Conservation (phyloP, 116 monocot genomes). For the Dioscorea cayenensis region DNA sequence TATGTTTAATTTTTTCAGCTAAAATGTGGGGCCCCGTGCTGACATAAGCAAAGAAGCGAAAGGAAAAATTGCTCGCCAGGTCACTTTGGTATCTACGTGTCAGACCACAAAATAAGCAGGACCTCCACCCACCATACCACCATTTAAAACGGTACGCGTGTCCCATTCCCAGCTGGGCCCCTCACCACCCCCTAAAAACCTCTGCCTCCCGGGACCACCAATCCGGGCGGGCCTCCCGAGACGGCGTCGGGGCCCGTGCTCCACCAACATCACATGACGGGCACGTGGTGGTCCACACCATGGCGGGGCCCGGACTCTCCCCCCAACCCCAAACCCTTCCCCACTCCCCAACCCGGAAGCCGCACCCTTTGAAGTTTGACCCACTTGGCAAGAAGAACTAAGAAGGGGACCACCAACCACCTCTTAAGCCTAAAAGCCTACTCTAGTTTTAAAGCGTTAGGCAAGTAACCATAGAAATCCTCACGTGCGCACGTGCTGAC, state of each 20-base stretch:
- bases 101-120: background rate
- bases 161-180: background rate
- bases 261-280: constrained; percentile 16
- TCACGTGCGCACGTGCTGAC: constrained; percentile 12
- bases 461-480: background rate
- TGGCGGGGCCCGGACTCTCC: background rate
- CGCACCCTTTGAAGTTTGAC: no score
- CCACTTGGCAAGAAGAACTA: no score
- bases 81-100: background rate
- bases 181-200: background rate
- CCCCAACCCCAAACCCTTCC: no score
- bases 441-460: background rate
- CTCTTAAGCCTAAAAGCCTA: no score
- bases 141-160: background rate
- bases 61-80: background rate
- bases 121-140: background rate
- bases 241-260: background rate
- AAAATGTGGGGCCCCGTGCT: no score
- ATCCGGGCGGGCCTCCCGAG: background rate
- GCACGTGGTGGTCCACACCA: constrained; percentile 10
- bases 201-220: background rate
- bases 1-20: no score
- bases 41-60: background rate
- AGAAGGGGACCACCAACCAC: constrained; percentile 5
- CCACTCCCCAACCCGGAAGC: constrained; percentile 2